These are phyloP conservation scores for Moesziomyces sp. DNA, from an alignment of 1,284 basidiomycete genomes.

Conservation along the genomic window DNA sequence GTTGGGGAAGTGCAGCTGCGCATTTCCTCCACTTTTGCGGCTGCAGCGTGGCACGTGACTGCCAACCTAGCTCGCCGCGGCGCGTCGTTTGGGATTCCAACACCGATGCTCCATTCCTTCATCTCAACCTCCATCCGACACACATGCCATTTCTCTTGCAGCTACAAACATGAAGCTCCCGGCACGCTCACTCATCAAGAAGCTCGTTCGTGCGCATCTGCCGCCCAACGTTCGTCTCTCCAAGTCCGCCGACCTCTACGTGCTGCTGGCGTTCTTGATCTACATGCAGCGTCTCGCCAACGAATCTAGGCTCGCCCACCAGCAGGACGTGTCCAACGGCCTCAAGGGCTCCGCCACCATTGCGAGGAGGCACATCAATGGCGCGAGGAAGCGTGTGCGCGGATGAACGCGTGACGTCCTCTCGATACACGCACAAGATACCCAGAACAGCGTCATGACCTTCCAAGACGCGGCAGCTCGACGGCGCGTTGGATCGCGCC, in stretches of 20 bases:
- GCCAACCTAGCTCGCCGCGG: background rate
- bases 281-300: conserved; percentile 45
- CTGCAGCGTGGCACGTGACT: conserved; percentile 25
- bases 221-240: conserved; percentile 40
- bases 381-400: conserved; percentile 41
- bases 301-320: conserved; percentile 39
- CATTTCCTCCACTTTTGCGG: conserved; percentile 28
- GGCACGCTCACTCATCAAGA: conserved; percentile 41
- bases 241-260: conserved; percentile 45
- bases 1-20: conserved; percentile 17
- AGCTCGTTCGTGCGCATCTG: conserved; percentile 40
- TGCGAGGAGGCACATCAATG: conserved; percentile 37
- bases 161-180: conserved; percentile 37
- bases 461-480: no score
- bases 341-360: conserved; percentile 29
- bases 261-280: conserved; percentile 46
- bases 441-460: no score
- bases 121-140: background rate
- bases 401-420: conserved; percentile 6
- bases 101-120: background rate
- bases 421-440: no score
- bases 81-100: conserved; percentile 8
- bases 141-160: no score
- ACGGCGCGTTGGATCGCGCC: no score
- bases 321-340: conserved; percentile 43